Evolutionary conservation across 2,329 filamentous ascomycete genomes (phyloP).

Genomic region (Parastagonospora avenae): DNA sequence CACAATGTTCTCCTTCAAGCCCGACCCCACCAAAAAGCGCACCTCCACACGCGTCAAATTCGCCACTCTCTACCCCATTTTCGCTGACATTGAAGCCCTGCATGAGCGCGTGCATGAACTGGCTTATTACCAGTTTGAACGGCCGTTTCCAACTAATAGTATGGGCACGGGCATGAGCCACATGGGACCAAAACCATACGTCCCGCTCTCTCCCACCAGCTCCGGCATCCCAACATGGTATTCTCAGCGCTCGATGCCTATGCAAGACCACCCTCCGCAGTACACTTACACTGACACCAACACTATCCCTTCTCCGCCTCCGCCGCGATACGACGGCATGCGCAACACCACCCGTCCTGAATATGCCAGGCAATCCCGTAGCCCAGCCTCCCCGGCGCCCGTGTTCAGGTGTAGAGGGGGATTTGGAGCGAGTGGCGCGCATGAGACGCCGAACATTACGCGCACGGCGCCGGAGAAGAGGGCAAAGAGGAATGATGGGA

Average conservation of each 20-base stretch:
- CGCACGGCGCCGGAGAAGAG: background rate
- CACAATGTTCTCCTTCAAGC: background rate
- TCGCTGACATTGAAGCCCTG: background rate
- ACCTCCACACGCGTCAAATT: background rate
- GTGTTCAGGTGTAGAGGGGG: background rate
- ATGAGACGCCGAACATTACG: background rate
- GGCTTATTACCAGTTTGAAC: background rate
- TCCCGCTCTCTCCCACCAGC: background rate
- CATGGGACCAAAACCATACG: too few relatives aligned
- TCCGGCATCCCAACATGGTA: too few relatives aligned
- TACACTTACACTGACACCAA: too few relatives aligned
- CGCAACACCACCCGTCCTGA: too few relatives aligned
- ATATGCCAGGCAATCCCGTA: background rate
- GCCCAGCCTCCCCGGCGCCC: background rate
- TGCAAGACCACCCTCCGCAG: too few relatives aligned
- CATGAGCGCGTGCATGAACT: background rate
- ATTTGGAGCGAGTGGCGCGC: background rate
- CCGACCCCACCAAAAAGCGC: background rate
- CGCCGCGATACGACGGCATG: background rate
- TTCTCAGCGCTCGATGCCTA: too few relatives aligned
- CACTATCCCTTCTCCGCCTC: background rate
- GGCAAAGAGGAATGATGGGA: background rate
- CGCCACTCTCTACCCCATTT: background rate
- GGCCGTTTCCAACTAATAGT: too few relatives aligned
- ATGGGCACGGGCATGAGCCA: too few relatives aligned